Evolutionary conservation across 2,329 filamentous ascomycete genomes (phyloP).

Genomic region (Cladosporium sphaerospermum): DNA sequence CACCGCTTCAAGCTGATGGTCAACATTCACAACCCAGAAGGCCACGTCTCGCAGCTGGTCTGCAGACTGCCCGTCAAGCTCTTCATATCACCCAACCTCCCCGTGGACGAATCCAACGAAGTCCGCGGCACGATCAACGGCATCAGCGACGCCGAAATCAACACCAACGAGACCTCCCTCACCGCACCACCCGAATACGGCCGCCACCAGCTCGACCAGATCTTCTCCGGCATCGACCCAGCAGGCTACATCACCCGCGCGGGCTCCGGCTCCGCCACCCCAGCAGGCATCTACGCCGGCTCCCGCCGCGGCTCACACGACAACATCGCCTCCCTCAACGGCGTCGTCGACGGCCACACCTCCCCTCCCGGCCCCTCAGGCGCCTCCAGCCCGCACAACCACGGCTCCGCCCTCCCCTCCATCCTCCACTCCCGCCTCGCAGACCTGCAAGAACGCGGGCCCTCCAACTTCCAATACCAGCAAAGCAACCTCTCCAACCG

Average conservation of each 20-base stretch:
- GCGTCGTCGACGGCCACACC: slow-evolving; percentile 41
- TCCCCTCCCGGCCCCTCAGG: slow-evolving; percentile 44
- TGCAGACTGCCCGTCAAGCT: slow-evolving; percentile 86
- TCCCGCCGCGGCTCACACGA: slow-evolving; percentile 72
- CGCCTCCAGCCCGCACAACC: slow-evolving; percentile 41
- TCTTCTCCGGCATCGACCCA: slow-evolving; percentile 82
- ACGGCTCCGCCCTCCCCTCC: slow-evolving; percentile 48
- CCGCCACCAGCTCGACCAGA: slow-evolving; percentile 78
- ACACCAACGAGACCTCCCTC: slow-evolving; percentile 49
- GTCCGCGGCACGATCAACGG: slow-evolving; percentile 48
- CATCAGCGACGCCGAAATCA: slow-evolving; percentile 37
- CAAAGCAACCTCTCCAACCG: slow-evolving; percentile 15
- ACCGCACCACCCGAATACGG: slow-evolving; percentile 90
- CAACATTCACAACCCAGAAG: slow-evolving; percentile 88
- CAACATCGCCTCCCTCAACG: slow-evolving; percentile 61
- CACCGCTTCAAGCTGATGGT: slow-evolving; percentile 91
- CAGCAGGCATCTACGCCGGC: slow-evolving; percentile 56
- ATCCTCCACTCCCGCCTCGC: slow-evolving; percentile 64
- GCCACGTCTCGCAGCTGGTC: slow-evolving; percentile 85
- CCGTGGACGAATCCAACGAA: slow-evolving; percentile 80
- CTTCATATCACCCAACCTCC: slow-evolving; percentile 91
- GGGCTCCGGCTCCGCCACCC: slow-evolving; percentile 59
- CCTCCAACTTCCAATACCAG: slow-evolving; percentile 23
- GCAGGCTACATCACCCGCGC: slow-evolving; percentile 60
- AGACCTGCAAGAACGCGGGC: slow-evolving; percentile 42